phyloP scores from a whole-genome alignment of 345 rosid genomes.

The Populus nigra region DNA sequence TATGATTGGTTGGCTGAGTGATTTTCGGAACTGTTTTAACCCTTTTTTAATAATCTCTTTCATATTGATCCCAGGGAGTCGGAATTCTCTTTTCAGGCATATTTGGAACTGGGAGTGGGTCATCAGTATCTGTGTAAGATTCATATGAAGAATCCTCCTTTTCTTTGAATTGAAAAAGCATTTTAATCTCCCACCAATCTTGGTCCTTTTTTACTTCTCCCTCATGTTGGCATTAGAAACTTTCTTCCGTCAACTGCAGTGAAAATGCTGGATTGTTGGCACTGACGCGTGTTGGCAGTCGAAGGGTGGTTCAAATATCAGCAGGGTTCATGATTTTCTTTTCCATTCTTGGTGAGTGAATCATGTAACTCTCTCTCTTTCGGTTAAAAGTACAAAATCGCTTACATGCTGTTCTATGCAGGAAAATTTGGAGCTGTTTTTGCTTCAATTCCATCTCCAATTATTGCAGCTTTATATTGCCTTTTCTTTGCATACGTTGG shows the following conservation, averaged over 20 bases:
- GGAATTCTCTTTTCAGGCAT: slow-evolving; percentile 86
- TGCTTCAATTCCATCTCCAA: slow-evolving; percentile 37
- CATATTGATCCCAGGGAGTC: slow-evolving; percentile 58
- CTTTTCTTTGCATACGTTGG: slow-evolving; percentile 35
- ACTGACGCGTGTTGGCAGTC: slow-evolving; percentile 77
- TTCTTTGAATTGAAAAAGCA: neutral
- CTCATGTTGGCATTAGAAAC: neutral
- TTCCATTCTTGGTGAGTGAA: slow-evolving; percentile 67
- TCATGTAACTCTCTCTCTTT: neutral
- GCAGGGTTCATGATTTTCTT: slow-evolving; percentile 96
- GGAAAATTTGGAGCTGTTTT: slow-evolving; percentile 41
- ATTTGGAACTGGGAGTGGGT: slow-evolving; percentile 93
- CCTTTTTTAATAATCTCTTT: neutral
- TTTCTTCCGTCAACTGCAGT: slow-evolving; percentile 38
- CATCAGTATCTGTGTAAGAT: slow-evolving; percentile 84
- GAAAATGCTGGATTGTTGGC: slow-evolving; percentile 93
- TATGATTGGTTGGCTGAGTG: neutral
- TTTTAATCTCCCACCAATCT: neutral
- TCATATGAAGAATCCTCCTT: slow-evolving; percentile 6
- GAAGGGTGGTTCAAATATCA: slow-evolving; percentile 93
- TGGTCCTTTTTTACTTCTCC: neutral
- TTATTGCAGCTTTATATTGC: slow-evolving; percentile 37
- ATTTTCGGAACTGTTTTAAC: neutral
- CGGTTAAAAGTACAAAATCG: neutral
- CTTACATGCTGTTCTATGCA: slow-evolving; percentile 3